A percentile compares a stretch with the other conserved stretches of the same genome.
Evolutionary conservation across 75 land plant species (phyloP).

Genomic region (Chamaecyparis obtusa): DNA sequence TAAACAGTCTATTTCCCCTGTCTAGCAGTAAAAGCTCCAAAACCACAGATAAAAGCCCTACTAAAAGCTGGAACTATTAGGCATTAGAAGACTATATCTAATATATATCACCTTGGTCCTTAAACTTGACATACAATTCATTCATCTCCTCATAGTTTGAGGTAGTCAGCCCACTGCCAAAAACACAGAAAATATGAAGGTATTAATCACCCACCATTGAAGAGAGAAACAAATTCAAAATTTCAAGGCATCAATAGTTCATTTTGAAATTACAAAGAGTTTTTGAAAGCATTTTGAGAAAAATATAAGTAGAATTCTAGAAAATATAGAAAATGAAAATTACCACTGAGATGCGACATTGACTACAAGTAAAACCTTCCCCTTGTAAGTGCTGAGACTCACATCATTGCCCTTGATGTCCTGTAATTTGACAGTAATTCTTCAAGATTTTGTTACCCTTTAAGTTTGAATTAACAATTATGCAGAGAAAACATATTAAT

Average conservation of each 20-base stretch:
- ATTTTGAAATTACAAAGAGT: neutral
- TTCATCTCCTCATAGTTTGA: conserved; percentile 71
- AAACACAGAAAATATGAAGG: neutral
- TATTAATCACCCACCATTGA: too few species aligned
- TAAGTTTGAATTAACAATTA: neutral
- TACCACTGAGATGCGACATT: conserved; percentile 57
- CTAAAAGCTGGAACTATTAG: too few species aligned
- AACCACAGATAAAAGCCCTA: too few species aligned
- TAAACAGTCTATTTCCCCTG: too few species aligned
- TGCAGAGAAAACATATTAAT: neutral
- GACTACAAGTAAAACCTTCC: conserved; percentile 81
- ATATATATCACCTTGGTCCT: neutral
- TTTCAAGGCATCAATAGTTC: neutral
- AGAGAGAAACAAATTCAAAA: too few species aligned
- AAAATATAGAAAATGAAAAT: neutral
- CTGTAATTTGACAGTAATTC: conserved; percentile 19
- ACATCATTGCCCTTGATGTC: conserved; percentile 76
- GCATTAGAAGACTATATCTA: neutral
- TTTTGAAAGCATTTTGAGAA: neutral
- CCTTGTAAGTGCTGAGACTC: conserved; percentile 71
- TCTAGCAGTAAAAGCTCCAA: too few species aligned
- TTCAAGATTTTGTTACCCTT: neutral
- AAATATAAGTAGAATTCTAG: neutral
- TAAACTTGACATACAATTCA: conserved; percentile 30
- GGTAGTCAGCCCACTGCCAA: conserved; percentile 70